Conservation (phyloP, 176 grass and related monocot genomes). For the Triticum timopheevii region DNA sequence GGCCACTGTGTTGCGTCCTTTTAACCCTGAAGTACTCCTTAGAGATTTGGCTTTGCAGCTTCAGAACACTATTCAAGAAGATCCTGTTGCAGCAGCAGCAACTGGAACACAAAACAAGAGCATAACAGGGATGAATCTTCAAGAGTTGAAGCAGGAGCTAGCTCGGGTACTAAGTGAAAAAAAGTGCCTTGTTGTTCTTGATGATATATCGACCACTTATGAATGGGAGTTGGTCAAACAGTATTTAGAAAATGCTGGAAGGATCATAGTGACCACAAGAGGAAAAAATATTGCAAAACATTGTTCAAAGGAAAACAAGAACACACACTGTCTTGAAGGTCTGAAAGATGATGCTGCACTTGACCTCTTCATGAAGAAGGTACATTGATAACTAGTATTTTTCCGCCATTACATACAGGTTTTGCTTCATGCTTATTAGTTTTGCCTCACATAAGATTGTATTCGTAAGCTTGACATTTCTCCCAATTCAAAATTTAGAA, state of each 20-base stretch:
- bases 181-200: conserved; percentile 24
- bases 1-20: background rate
- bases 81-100: background rate
- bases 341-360: background rate
- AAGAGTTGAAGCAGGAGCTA: background rate
- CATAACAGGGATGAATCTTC: background rate
- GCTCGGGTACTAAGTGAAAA: background rate
- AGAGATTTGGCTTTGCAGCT: background rate
- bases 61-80: background rate
- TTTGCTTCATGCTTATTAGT: background rate
- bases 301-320: background rate
- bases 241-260: background rate
- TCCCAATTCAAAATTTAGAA: background rate
- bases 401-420: background rate
- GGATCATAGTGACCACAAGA: conserved; percentile 31
- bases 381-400: background rate
- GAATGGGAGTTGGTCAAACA: background rate
- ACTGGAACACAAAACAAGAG: rapidly evolving
- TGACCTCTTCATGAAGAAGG: conserved; percentile 20
- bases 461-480: background rate
- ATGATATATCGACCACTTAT: background rate
- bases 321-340: background rate
- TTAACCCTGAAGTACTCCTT: background rate
- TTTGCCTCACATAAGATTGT: background rate
- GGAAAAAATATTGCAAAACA: background rate